Conservation (phyloP, 495 filamentous ascomycete genomes). For the Friedmanniomyces simplex region DNA sequence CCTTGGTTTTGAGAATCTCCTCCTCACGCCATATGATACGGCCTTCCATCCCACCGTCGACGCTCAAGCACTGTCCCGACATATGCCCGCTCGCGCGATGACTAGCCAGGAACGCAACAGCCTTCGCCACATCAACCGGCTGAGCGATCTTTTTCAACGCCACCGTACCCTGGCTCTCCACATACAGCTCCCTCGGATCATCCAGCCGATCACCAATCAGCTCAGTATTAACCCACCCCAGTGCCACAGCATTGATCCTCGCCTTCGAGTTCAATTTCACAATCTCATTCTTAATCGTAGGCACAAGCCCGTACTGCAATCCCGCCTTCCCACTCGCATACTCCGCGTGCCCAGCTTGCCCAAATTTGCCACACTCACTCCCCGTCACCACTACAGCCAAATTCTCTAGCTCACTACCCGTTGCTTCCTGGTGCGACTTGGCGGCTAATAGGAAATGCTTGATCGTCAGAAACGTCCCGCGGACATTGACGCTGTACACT, state of each 20-base stretch:
- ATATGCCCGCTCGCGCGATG: slow-evolving; percentile 46
- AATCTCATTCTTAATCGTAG: slow-evolving; percentile 46
- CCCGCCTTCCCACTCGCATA: slow-evolving; percentile 44
- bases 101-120: slow-evolving; percentile 44
- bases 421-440: slow-evolving; percentile 28
- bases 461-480: slow-evolving; percentile 47
- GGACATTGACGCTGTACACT: slow-evolving; percentile 40
- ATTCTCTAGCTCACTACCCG: slow-evolving; percentile 36
- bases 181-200: slow-evolving; percentile 38
- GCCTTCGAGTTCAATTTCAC: slow-evolving; percentile 40
- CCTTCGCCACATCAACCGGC: slow-evolving; percentile 42
- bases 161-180: slow-evolving; percentile 39
- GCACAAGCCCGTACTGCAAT: slow-evolving; percentile 45
- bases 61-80: slow-evolving; percentile 42
- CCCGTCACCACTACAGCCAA: slow-evolving; percentile 47
- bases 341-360: slow-evolving; percentile 41
- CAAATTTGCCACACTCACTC: slow-evolving; percentile 40
- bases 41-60: slow-evolving; percentile 44
- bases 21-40: slow-evolving; percentile 38
- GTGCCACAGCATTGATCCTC: slow-evolving; percentile 47
- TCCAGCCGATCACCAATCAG: slow-evolving; percentile 39
- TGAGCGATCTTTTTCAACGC: slow-evolving; percentile 38
- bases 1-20: slow-evolving; percentile 24
- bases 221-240: slow-evolving; percentile 41
- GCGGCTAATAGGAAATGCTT: slow-evolving; percentile 45